Evolutionary conservation across 2,329 filamentous ascomycete genomes (phyloP).

Genomic region (Sordariomycetes sp.): DNA sequence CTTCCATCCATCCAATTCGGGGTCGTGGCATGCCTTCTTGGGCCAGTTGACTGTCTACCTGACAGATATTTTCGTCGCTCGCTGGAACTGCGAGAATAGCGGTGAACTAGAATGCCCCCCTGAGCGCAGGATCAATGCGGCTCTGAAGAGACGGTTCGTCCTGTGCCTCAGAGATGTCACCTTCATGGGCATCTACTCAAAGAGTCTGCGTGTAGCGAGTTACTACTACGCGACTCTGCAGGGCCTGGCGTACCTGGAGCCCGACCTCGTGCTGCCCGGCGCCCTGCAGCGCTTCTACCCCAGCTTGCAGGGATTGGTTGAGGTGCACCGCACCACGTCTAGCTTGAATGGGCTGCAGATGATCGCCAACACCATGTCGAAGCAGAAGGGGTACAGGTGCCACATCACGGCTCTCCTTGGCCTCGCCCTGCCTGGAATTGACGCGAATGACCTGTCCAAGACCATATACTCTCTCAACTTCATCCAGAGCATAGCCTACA

Average conservation of each 20-base stretch:
- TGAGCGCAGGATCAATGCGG: slow-evolving; percentile 67
- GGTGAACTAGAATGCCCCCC: slow-evolving; percentile 81
- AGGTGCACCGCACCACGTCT: slow-evolving; percentile 92
- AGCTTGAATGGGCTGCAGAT: slow-evolving; percentile 87
- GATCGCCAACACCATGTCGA: slow-evolving; percentile 81
- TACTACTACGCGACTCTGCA: slow-evolving; percentile 88
- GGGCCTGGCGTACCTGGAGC: slow-evolving; percentile 81
- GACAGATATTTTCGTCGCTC: slow-evolving; percentile 90
- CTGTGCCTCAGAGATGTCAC: slow-evolving; percentile 81
- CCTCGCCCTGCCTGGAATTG: slow-evolving; percentile 85
- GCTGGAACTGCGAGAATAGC: slow-evolving; percentile 91
- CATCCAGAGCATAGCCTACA: slow-evolving; percentile 91
- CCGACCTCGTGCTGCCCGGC: slow-evolving; percentile 81
- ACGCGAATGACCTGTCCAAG: slow-evolving; percentile 95
- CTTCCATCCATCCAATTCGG: slow-evolving; percentile 95
- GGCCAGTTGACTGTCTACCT: slow-evolving; percentile 88
- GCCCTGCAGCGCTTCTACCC: slow-evolving; percentile 94
- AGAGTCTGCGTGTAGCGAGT: slow-evolving; percentile 83
- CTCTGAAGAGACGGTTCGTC: slow-evolving; percentile 83
- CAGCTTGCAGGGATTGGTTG: slow-evolving; percentile 89
- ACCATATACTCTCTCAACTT: slow-evolving; percentile 90
- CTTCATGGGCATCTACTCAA: slow-evolving; percentile 97
- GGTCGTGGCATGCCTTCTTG: slow-evolving; percentile 79
- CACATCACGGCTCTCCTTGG: slow-evolving; percentile 93
- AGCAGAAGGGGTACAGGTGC: slow-evolving; percentile 91